These are phyloP conservation scores for Salix purpurea DNA, from an alignment of 345 rosid genomes.

Conservation along the genomic window DNA sequence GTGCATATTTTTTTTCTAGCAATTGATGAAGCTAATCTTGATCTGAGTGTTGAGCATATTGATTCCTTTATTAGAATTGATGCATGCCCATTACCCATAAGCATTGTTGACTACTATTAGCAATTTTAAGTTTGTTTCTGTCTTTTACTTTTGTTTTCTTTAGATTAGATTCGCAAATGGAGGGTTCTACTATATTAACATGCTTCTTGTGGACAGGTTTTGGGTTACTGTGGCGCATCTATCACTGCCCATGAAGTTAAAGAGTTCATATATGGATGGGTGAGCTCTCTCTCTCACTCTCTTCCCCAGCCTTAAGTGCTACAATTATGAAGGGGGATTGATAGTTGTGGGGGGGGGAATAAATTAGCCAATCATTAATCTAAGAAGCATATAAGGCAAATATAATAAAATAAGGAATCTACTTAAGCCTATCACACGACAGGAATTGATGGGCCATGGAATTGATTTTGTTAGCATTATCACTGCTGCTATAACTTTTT, in stretches of 20 bases:
- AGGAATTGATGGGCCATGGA: neutral
- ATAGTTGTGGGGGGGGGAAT: neutral
- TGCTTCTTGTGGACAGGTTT: conserved; percentile 21
- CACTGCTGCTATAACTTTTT: neutral
- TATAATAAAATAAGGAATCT: too few species aligned
- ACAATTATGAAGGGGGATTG: neutral
- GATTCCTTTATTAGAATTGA: neutral
- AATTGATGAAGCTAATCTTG: neutral
- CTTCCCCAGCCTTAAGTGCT: neutral
- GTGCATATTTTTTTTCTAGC: neutral
- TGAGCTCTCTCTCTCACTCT: conserved; percentile 11
- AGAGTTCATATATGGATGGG: conserved; percentile 24
- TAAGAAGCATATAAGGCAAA: neutral
- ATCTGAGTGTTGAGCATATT: neutral
- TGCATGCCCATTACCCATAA: neutral
- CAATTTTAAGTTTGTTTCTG: neutral
- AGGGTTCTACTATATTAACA: neutral
- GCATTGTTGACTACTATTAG: neutral
- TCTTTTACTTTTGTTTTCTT: neutral
- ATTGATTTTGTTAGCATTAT: neutral
- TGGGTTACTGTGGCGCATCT: conserved; percentile 22
- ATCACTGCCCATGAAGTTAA: conserved; percentile 21
- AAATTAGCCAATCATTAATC: neutral
- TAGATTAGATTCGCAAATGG: neutral
- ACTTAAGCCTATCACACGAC: neutral